Evolutionary conservation across 805 yeast species (phyloP), one percentile per base, ranked within the genome.

Genomic region (Hanseniaspora hatyaiensis): DNA sequence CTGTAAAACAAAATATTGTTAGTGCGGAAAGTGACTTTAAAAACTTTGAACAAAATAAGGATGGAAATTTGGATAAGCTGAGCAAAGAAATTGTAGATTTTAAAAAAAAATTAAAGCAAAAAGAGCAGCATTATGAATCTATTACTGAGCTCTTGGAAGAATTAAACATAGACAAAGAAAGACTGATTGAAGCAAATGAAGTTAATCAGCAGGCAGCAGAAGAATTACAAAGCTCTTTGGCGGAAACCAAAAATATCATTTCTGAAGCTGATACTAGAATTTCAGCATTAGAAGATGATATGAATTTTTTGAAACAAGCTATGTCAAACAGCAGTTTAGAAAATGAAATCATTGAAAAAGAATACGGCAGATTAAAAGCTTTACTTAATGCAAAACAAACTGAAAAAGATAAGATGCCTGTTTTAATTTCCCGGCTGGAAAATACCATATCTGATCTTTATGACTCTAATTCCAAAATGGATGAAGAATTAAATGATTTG

Each of bases 11-110:
- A 0, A 82, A 79, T 24, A 72, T 83, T 11, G 53, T 56, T 3
- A 59, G 59, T 6, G 78, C 83, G 46, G 83, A 82, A 57, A 72
- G 67, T 15, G 97, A 92, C 60, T 83, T 87, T 67, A 69, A 72
- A 45, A 97, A 92, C 56, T 89, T 87, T 59, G 76, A 74, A 51
- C 67, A 66, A 37, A 82, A 94, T 60, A 88, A 87, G 55, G 85
- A 88, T 1, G 73, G 80, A 1, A 94, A 89, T 60, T 68, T 94
- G 51, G 75, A 75, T 41, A 76, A 82, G 55, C 65, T 82, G 34
- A 72, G 75, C 53, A 52, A 56, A 4, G 86, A 82, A 51, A 69
- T 81, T 20, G 56, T 59, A 9, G 53, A 57, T 6, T 60, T 81
- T 4, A 57, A 66, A 0, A 52, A 57, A 6, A 63, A 70, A 39